Conservation (phyloP, 1,139 yeast species). For the Pichia sp. region DNA sequence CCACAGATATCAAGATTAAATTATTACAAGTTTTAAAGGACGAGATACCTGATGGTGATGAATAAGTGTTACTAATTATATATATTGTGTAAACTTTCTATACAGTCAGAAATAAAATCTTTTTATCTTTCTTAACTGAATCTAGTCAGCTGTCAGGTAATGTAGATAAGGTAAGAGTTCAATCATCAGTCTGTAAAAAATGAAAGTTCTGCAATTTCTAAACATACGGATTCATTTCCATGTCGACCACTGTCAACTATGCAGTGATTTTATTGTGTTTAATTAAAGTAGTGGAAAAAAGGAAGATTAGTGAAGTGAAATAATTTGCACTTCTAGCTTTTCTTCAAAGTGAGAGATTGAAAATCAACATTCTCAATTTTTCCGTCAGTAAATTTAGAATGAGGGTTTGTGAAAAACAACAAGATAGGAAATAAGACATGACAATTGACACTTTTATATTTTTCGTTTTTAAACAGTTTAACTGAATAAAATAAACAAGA, state of each 20-base stretch:
- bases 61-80: slow-evolving; percentile 32
- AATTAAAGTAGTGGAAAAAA: not conserved
- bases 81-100: not conserved
- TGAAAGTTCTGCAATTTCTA: slow-evolving; percentile 2
- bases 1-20: slow-evolving; percentile 72
- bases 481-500: not conserved
- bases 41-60: slow-evolving; percentile 97
- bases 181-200: slow-evolving; percentile 20
- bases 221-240: not conserved
- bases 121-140: slow-evolving; percentile 13
- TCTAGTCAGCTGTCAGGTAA: slow-evolving; percentile 26
- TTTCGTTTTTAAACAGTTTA: too few species aligned
- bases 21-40: slow-evolving; percentile 73
- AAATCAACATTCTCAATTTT: too few species aligned
- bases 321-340: not conserved
- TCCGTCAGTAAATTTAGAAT: too few species aligned
- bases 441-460: too few species aligned
- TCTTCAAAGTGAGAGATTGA: too few species aligned
- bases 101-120: slow-evolving; percentile 4
- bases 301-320: not conserved
- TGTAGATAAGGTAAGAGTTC: slow-evolving; percentile 29
- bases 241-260: slow-evolving; percentile 4
- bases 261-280: not conserved
- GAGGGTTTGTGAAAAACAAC: not conserved
- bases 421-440: too few species aligned